Evolutionary conservation across 2,329 filamentous ascomycete genomes (phyloP).

Genomic region (Teratosphaeriaceae sp.): DNA sequence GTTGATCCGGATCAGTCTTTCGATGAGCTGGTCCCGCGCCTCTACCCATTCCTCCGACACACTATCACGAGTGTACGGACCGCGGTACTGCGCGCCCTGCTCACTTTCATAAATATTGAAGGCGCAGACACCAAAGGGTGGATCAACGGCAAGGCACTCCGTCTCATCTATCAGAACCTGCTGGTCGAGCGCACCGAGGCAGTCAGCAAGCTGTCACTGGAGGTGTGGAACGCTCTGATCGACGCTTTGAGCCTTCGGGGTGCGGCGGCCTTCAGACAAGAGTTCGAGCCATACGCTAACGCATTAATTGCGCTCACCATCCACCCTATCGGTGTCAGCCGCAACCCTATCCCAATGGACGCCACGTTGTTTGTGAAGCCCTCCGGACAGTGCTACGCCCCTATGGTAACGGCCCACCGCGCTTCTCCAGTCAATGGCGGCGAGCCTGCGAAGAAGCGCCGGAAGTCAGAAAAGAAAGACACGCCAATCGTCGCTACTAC

Average conservation of each 20-base stretch:
- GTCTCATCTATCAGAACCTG: constrained; percentile 90
- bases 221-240: constrained; percentile 79
- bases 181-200: constrained; percentile 84
- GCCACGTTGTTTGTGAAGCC: constrained; percentile 83
- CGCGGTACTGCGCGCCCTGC: constrained; percentile 83
- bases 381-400: constrained; percentile 75
- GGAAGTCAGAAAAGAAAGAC: constrained; percentile 73
- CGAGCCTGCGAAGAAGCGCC: constrained; percentile 65
- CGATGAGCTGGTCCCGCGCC: constrained; percentile 79
- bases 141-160: constrained; percentile 83
- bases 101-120: constrained; percentile 87
- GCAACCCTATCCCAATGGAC: constrained; percentile 90
- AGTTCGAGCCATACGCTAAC: constrained; percentile 69
- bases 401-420: constrained; percentile 34
- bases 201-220: constrained; percentile 73
- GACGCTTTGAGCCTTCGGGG: constrained; percentile 56
- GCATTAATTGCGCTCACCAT: constrained; percentile 79
- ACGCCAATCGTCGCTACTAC: constrained; percentile 44
- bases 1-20: constrained; percentile 84
- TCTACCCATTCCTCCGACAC: constrained; percentile 94
- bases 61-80: constrained; percentile 94
- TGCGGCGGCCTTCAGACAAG: constrained; percentile 58
- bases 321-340: constrained; percentile 85
- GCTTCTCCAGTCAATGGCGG: constrained; percentile 42
- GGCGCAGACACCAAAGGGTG: constrained; percentile 75